Evolutionary conservation across 495 filamentous ascomycete genomes (phyloP), one percentile per base, ranked within the genome.

Genomic region (Venustampulla echinocandica): DNA sequence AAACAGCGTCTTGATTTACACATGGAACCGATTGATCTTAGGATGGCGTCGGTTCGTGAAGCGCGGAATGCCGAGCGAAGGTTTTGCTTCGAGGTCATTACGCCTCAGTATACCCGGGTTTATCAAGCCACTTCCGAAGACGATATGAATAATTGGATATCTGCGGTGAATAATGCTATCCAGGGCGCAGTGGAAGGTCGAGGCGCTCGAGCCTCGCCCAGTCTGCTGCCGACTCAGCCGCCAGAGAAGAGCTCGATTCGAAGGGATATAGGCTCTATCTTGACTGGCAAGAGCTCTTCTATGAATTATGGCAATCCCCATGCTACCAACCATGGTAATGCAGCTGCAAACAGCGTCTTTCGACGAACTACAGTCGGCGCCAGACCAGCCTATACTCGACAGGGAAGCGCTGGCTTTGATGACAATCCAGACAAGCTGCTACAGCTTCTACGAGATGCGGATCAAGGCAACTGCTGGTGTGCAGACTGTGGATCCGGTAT

Each of bases 21-120:
- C 61, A 97, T 95, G 80, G 92, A 99, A 6, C 92, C 92, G 2
- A 99, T 99, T 50, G 93, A 99, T 63, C 71, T 99, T 32, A 84
- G 90, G 21, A 88, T 97, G 76, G 92, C 93, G 15, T 97, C 93
- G 4, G 93, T 99, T 9, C 81, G 92, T 24, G 90, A 97, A 64
- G 89, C 92, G 40, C 80, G 93, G 41, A 90, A 90, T 65, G 84
- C 88, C 4, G 93, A 99, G 54, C 79, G 92, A 33, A 80, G 93
- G 13, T 99, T 99, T 66, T 96, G 90, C 63, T 99, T 97, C 58
- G 92, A 99, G 67, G 85, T 97, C 24, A 97, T 99, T 37, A 99
- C 92, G 1, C 92, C 92, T 21, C 85, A 95, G 20, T 99, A 80
- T 66, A 97, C 92, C 56, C 84, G 92, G 40, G 90, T 97, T 18